Conservation (phyloP, 2,329 filamentous ascomycete species). For the Diaporthe sp. region DNA sequence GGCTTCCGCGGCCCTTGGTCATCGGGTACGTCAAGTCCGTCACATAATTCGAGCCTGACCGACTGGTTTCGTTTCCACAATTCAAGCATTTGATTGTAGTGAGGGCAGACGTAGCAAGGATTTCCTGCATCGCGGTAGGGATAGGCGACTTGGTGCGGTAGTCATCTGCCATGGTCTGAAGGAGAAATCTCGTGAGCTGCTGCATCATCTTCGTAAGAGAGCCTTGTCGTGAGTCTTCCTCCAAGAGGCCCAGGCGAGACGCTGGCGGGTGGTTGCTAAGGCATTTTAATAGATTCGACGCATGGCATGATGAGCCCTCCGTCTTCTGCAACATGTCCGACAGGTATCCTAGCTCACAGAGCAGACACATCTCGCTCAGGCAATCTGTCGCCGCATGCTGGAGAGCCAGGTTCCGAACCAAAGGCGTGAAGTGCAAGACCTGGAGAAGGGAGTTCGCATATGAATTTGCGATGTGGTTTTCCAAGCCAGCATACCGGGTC, state of each 20-base stretch:
- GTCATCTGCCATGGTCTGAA: constrained; percentile 85
- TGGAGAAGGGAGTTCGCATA: constrained; percentile 95
- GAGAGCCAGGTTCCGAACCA: constrained; percentile 88
- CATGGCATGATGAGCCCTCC: constrained; percentile 92
- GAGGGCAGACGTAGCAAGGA: constrained; percentile 80
- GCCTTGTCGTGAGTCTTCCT: constrained; percentile 83
- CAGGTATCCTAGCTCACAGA: constrained; percentile 95
- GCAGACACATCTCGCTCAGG: constrained; percentile 83
- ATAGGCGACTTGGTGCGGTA: constrained; percentile 76
- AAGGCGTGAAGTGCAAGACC: constrained; percentile 89
- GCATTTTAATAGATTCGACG: constrained; percentile 93
- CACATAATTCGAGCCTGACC: constrained; percentile 83
- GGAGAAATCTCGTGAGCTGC: constrained; percentile 85
- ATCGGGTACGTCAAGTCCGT: constrained; percentile 89
- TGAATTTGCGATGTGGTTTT: constrained; percentile 97
- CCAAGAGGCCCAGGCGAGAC: constrained; percentile 82
- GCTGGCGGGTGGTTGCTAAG: constrained; percentile 87
- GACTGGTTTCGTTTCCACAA: constrained; percentile 88
- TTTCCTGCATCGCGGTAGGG: constrained; percentile 78
- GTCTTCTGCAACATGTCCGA: constrained; percentile 99
- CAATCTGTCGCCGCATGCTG: constrained; percentile 91
- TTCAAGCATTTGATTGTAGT: constrained; percentile 86
- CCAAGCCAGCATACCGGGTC: constrained; percentile 89
- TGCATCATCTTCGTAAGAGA: constrained; percentile 88
- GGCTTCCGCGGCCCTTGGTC: constrained; percentile 61